A percentile compares a stretch with the other conserved stretches of the same genome.
These are phyloP conservation scores for Colletotrichum simmondsii DNA, from an alignment of 2,329 filamentous ascomycete genomes.

Conservation along the genomic window DNA sequence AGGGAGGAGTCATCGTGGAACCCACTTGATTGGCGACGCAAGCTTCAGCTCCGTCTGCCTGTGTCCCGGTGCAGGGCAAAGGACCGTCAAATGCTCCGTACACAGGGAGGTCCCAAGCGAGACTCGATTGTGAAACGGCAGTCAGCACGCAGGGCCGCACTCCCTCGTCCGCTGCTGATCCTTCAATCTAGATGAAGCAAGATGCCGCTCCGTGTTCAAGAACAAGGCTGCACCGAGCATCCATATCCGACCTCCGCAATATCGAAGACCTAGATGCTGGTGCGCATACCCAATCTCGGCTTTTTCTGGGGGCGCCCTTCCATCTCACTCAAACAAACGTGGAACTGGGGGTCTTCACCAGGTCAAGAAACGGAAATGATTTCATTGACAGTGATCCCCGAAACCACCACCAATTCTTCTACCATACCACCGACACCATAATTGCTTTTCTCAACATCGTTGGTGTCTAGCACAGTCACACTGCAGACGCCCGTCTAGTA, in stretches of 20 bases:
- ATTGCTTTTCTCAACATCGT: neutral
- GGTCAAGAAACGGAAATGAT: constrained; percentile 11
- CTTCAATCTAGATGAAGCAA: constrained; percentile 33
- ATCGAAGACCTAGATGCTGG: neutral
- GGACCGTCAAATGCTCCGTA: neutral
- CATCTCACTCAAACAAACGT: neutral
- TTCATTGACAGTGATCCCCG: constrained; percentile 20
- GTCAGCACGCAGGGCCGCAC: constrained; percentile 2
- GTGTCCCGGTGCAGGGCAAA: neutral
- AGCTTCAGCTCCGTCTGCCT: constrained; percentile 3
- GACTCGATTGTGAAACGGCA: constrained; percentile 19
- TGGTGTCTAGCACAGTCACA: constrained; percentile 2
- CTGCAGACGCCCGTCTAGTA: constrained; percentile 9
- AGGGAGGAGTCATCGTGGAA: constrained; percentile 8
- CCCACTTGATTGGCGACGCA: constrained; percentile 21
- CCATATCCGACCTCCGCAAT: neutral
- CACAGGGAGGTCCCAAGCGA: constrained; percentile 4
- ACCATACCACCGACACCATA: neutral
- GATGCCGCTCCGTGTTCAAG: constrained; percentile 27
- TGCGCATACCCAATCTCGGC: neutral
- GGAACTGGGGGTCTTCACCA: neutral
- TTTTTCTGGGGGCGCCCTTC: neutral
- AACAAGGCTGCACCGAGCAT: constrained; percentile 1
- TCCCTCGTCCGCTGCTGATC: constrained; percentile 25
- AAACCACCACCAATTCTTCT: neutral